Percentiles rank a stretch among this genome's conserved stretches.
Evolutionary conservation across 2,329 filamentous ascomycete species (phyloP).

Genomic region (Blastomyces emzantsi): DNA sequence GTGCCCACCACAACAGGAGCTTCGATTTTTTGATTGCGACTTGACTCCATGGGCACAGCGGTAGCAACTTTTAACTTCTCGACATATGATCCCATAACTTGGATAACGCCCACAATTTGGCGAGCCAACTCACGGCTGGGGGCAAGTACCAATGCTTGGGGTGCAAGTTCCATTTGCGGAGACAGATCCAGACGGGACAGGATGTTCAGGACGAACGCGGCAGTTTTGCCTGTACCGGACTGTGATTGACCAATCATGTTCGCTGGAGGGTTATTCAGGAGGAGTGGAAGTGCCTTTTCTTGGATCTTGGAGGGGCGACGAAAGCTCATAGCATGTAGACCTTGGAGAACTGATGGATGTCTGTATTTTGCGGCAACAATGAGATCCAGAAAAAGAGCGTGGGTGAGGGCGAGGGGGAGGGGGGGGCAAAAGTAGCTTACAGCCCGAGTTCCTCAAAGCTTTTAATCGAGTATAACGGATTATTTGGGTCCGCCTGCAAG

Average conservation of each 20-base stretch:
- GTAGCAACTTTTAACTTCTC: constrained; percentile 65
- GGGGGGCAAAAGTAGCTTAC: constrained; percentile 46
- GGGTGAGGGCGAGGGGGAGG: constrained; percentile 5
- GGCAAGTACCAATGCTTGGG: constrained; percentile 81
- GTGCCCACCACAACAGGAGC: constrained; percentile 84
- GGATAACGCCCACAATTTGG: constrained; percentile 82
- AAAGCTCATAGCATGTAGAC: constrained; percentile 74
- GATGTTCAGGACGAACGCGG: constrained; percentile 88
- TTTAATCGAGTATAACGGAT: constrained; percentile 76
- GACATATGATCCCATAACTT: constrained; percentile 76
- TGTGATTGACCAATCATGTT: constrained; percentile 99
- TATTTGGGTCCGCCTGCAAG: constrained; percentile 74
- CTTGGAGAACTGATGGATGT: constrained; percentile 59
- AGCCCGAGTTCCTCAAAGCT: constrained; percentile 79
- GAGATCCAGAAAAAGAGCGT: not conserved
- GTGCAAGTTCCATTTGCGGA: constrained; percentile 45
- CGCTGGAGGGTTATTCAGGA: constrained; percentile 73
- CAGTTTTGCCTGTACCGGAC: constrained; percentile 96
- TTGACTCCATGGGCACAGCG: constrained; percentile 67
- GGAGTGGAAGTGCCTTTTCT: constrained; percentile 82
- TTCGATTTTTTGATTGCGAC: constrained; percentile 58
- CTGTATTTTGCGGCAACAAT: constrained; percentile 28
- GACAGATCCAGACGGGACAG: constrained; percentile 73
- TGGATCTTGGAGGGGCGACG: constrained; percentile 96
- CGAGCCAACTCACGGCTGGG: constrained; percentile 90